These are phyloP conservation scores for Clavariopsis aquatica DNA, from an alignment of 495 filamentous ascomycete genomes.

Conservation along the genomic window DNA sequence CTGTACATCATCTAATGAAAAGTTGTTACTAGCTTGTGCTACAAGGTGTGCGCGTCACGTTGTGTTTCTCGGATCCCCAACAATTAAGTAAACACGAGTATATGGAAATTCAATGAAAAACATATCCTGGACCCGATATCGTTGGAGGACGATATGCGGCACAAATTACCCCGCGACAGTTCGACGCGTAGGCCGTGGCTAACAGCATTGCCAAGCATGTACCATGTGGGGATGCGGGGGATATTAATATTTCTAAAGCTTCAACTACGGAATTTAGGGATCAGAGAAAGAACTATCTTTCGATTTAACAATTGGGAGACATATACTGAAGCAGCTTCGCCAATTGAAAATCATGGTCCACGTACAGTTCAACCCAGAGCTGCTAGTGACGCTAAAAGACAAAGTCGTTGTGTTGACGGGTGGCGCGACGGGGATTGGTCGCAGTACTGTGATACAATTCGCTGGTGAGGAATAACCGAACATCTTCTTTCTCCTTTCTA, in stretches of 20 bases:
- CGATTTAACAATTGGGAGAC: no score
- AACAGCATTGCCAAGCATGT: slow-evolving; percentile 6
- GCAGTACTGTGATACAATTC: slow-evolving; percentile 41
- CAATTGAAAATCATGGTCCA: slow-evolving; percentile 30
- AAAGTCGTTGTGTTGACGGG: slow-evolving; percentile 48
- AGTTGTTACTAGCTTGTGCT: slow-evolving; percentile 6
- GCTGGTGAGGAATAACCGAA: slow-evolving; percentile 41
- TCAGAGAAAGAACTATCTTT: no score
- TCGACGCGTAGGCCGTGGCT: slow-evolving; percentile 16
- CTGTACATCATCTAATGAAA: no score
- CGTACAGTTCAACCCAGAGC: slow-evolving; percentile 27
- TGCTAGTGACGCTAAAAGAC: slow-evolving; percentile 34
- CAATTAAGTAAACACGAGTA: slow-evolving; percentile 8
- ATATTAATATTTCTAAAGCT: slow-evolving; percentile 4
- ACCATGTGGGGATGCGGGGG: slow-evolving; percentile 26
- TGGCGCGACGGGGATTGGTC: slow-evolving; percentile 47
- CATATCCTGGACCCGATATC: neutral
- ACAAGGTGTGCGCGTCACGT: slow-evolving; percentile 19
- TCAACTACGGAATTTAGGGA: neutral
- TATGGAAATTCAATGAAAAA: slow-evolving; percentile 2
- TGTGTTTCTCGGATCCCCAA: neutral
- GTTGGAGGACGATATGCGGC: neutral
- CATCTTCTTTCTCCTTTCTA: neutral
- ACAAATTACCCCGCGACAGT: slow-evolving; percentile 19
- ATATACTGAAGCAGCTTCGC: no score